Percentiles rank a stretch among this genome's conserved stretches.
Evolutionary conservation across 805 yeast genomes (phyloP).

Genomic region (Candida insectorum): DNA sequence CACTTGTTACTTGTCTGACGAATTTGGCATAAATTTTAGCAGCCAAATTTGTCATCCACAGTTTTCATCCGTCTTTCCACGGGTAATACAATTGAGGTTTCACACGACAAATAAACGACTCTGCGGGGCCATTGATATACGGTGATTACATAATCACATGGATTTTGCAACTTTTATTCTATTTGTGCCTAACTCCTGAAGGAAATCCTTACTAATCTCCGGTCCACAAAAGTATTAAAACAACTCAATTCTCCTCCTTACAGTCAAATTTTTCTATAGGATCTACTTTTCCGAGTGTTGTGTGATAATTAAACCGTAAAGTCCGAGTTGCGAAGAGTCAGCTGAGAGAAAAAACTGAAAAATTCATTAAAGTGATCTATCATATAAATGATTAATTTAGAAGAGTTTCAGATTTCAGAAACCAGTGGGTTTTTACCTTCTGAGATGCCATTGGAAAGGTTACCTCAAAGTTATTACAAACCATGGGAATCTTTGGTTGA

Average conservation of each 20-base stretch:
- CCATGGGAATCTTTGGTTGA: constrained; percentile 76
- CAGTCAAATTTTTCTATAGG: not conserved
- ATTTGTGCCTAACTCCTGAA: not conserved
- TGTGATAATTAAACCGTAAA: not conserved
- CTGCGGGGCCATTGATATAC: too few relatives aligned
- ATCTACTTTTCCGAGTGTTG: not conserved
- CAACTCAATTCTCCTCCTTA: not conserved
- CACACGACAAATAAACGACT: too few relatives aligned
- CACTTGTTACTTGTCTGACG: too few relatives aligned
- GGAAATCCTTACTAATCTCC: not conserved
- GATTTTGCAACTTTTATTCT: not conserved
- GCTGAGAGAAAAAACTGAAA: constrained; percentile 2
- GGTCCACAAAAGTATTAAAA: not conserved
- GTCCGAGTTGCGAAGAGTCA: not conserved
- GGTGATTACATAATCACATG: too few relatives aligned
- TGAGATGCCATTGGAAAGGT: constrained; percentile 53
- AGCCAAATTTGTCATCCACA: too few relatives aligned
- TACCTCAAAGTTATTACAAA: constrained; percentile 59
- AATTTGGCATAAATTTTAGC: too few relatives aligned
- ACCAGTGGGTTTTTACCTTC: constrained; percentile 78
- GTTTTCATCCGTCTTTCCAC: too few relatives aligned
- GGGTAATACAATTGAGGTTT: too few relatives aligned
- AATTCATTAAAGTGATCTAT: constrained; percentile 1
- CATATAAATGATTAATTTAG: constrained; percentile 25
- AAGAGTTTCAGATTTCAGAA: constrained; percentile 68